Evolutionary conservation across 2,329 filamentous ascomycete species (phyloP), one percentile per base, ranked within the genome.

Genomic region (Alternaria rosae): DNA sequence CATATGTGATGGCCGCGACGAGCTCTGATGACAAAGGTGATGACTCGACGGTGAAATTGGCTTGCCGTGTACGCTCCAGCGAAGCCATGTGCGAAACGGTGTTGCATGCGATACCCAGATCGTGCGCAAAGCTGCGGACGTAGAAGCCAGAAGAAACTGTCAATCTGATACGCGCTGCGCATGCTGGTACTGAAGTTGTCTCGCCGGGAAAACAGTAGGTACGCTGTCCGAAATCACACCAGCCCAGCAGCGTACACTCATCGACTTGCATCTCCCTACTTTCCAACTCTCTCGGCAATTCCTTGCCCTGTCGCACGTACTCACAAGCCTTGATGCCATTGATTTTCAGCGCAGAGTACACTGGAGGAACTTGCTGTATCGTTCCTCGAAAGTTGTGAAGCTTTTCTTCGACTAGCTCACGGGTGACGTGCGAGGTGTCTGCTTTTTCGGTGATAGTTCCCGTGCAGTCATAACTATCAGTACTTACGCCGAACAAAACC

Each of bases 101-200:
- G 17, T 59, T 55, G 54, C 73, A 76, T 3, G 67, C 69, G 13
- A 72, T 45, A 7, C 75, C 75, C 2, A 77, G 63, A 61, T 77
- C 74, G 38, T 76, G 69, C 23, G 72, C 74, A 26, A 77, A 77
- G 59, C 75, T 77, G 9, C 75, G 69, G 1, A 77, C 75, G 25
- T 77, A 77, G 61, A 77, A 77, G 0, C 75, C 75, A 11, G 73
- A 76, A 28, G 61, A 71, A 0, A 77, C 75, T 1, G 64, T 73
- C 2, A 77, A 65, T 11, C 61, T 54, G 3, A 76, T 67, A 12
- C 61, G 64, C 3, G 52, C 73, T 5, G 70, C 72, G 5, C n/a
- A n/a, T n/a, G n/a, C n/a, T n/a, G 73, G 71, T 12, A 58, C 66
- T 28, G 55, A 26, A n/a, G 65, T 63, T 1, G 63, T 7, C 8